phyloP scores from a whole-genome alignment of 2,329 filamentous ascomycete genomes.

The Nemania sp. region DNA sequence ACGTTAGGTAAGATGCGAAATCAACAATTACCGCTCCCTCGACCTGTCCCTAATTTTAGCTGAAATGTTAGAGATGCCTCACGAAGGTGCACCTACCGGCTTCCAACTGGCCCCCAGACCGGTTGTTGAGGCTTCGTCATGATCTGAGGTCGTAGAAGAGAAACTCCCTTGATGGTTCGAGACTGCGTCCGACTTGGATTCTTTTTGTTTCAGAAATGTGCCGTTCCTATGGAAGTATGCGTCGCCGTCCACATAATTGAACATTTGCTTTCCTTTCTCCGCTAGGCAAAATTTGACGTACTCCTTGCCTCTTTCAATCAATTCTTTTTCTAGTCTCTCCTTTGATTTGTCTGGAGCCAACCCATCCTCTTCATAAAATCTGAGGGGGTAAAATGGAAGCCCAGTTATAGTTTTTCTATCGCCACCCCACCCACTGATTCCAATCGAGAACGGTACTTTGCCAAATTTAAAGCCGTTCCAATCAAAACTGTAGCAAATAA shows the following conservation, averaged over 20 bases:
- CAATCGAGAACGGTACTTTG: slow-evolving; percentile 4
- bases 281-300: not conserved
- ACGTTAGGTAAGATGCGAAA: slow-evolving; percentile 12
- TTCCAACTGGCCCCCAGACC: slow-evolving; percentile 7
- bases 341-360: not conserved
- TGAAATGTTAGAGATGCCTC: not conserved
- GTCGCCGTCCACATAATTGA: slow-evolving; percentile 9
- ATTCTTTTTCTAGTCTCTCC: slow-evolving; percentile 1
- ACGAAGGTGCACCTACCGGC: not conserved
- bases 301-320: slow-evolving; percentile 2
- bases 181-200: not conserved
- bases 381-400: slow-evolving; percentile 12
- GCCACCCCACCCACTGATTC: not conserved
- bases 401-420: slow-evolving; percentile 10
- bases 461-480: slow-evolving; percentile 1
- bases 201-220: slow-evolving; percentile 1
- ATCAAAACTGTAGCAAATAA: slow-evolving; percentile 10
- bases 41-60: slow-evolving; percentile 5
- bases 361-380: slow-evolving; percentile 6
- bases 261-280: slow-evolving; percentile 15
- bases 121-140: not conserved
- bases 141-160: not conserved
- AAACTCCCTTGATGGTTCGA: not conserved
- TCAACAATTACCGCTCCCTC: slow-evolving; percentile 13
- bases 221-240: slow-evolving; percentile 11